Conservation (phyloP, 305 asterid genomes). For the Stenogyne calaminthoides region DNA sequence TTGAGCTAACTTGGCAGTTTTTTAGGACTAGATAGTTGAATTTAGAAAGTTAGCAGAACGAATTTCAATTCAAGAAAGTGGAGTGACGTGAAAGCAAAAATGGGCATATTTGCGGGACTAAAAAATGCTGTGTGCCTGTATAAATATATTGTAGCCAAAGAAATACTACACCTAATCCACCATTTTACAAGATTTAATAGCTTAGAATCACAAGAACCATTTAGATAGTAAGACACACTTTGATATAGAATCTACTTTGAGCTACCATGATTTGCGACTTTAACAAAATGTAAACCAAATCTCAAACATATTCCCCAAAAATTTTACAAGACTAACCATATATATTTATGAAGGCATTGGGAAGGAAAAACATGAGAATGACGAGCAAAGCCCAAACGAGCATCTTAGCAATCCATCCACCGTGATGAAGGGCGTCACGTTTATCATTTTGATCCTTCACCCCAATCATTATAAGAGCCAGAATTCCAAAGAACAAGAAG, state of each 20-base stretch:
- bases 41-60: no score
- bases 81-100: no score
- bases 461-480: constrained; percentile 85
- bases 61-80: no score
- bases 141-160: not conserved
- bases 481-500: constrained; percentile 79
- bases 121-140: no score
- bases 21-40: no score
- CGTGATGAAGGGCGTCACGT: constrained; percentile 89
- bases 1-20: no score
- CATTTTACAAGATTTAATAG: not conserved
- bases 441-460: constrained; percentile 88
- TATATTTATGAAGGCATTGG: constrained; percentile 55
- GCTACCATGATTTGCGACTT: no score
- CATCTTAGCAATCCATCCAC: constrained; percentile 84
- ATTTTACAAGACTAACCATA: constrained; percentile 56
- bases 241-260: not conserved
- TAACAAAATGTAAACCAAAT: not conserved
- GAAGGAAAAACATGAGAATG: constrained; percentile 88
- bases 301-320: not conserved
- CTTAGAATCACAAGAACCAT: not conserved
- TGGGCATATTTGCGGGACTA: no score
- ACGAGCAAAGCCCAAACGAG: constrained; percentile 74
- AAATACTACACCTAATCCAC: not conserved
- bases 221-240: not conserved